Evolutionary conservation across 2,329 filamentous ascomycete species (phyloP), one percentile per base, ranked within the genome.

Genomic region (Kalmusia sp.): DNA sequence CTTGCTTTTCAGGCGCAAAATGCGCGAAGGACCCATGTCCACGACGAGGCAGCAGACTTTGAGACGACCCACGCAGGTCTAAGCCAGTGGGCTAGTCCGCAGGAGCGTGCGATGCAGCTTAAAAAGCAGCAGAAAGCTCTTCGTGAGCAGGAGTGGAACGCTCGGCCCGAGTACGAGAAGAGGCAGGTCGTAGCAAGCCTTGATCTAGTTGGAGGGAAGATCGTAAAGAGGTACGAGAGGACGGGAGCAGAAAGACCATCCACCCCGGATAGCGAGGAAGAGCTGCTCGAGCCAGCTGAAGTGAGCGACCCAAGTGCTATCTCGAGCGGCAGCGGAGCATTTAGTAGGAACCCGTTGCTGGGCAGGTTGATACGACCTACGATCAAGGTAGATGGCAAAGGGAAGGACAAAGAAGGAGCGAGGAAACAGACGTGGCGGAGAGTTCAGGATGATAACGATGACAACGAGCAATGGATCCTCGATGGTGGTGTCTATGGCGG

Each of bases 81-180:
- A 4, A 92, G 84, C 62, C 88, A 95, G 77, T 96, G 92, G 92
- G 90, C 92, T 44, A 91, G 80, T 14, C 91, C 92, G 0, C 87
- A 90, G 58, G 91, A 96, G 73, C 83, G 92, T 35, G 93, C 92
- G 1, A 80, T 87, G 59, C 91, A 95, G 71, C 77, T 96, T 52
- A 96, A 93, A 75, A 84, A 87, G 52, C 93, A 96, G 75, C 92
- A 96, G 75, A 91, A 90, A 70, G 79, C 93, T 3, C 76, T 96
- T 62, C 80, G 91, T 4, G 91, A 96, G 74, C 87, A 95, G 81
- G 91, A 96, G 66, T 96, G 92, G 87, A 90, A 89, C 62, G 87
- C 89, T 3, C 80, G 84, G 46, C 92, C 92, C 0, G 93, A 96
- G 57, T 96, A 92, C 74, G 93, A 97, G 78, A 96, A 93, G 82